Conservation (phyloP, 345 rosid genomes). For the Murraya koenigii region DNA sequence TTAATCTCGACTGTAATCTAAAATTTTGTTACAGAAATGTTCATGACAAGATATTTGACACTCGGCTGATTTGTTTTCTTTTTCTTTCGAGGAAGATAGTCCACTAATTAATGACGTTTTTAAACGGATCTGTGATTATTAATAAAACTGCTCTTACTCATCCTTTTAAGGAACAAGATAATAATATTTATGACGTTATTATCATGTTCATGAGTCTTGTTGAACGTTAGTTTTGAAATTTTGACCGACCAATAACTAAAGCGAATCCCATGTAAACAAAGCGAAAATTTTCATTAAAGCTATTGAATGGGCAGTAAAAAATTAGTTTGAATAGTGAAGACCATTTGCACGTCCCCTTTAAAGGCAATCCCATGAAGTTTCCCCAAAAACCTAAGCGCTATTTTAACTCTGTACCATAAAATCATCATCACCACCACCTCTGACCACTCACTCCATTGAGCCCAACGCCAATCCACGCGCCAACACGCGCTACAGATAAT, state of each 20-base stretch:
- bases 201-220: not conserved
- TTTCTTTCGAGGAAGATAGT: no score
- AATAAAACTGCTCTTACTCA: no score
- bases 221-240: not conserved
- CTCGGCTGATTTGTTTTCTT: no score
- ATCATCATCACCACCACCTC: not conserved
- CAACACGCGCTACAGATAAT: not conserved
- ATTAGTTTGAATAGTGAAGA: not conserved
- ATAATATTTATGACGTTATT: not conserved
- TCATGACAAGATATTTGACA: no score
- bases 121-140: no score
- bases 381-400: not conserved
- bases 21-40: no score
- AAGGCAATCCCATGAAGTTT: not conserved
- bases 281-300: not conserved
- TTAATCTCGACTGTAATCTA: no score
- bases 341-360: conserved; percentile 6
- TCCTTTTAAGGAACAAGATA: no score
- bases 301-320: conserved; percentile 1
- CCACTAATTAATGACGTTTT: no score
- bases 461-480: conserved; percentile 23
- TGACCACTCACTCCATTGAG: not conserved
- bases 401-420: no score
- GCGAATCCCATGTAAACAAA: not conserved
- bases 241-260: conserved; percentile 3